Base-by-base conservation (phyloP, 83 land plant species). In the Thuja plicata region DNA sequence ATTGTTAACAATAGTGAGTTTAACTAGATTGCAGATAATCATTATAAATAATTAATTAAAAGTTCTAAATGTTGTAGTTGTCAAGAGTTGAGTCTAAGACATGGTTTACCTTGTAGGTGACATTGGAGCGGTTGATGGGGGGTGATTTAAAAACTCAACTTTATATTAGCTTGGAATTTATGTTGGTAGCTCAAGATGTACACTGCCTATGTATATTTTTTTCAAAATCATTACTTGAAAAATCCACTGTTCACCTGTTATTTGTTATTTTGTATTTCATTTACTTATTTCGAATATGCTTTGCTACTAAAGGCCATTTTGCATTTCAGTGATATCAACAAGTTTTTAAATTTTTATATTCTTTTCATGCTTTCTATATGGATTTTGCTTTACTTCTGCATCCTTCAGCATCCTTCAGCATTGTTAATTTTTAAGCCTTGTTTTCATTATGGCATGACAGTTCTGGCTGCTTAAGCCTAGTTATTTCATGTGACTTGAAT, bases 71-170 rank as follows among this genome's bases (percentile, higher is more conserved):
- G 60, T 30, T 84, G 40, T 52, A 4, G 32, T 57, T 41, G 24
- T 52, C 34, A 52, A 6, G 7, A 15, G 86, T 84, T 2, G 30
- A 52, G 60, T 84, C 86, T 84, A 84, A 84, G 62, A 50, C 55
- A 27, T 84, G 86, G 24, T 52, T 52, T 62, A 84, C 86, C 35
- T 84, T 84, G 86, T 84, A 84, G 86, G 86, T 84, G 86, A 84
- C 24, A 84, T 52, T 52, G 86, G 86, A 84, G 86, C 62, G 24
- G 62, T 34, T 52, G 86, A 84, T 84, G 86, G 86, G 35, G 86
- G 86, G 86, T 84, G 62, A 84, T 32, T 82, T 32, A 52, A 84
- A 13, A 48, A 79, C 0, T 84, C 86, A 50, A 84, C 57, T 6
- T 84, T 84, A 30, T 84, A 52, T 32, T 52, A 52, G 37, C 86